Evolutionary conservation across 2,329 filamentous ascomycete genomes (phyloP).

Genomic region (Penicillium sp.): DNA sequence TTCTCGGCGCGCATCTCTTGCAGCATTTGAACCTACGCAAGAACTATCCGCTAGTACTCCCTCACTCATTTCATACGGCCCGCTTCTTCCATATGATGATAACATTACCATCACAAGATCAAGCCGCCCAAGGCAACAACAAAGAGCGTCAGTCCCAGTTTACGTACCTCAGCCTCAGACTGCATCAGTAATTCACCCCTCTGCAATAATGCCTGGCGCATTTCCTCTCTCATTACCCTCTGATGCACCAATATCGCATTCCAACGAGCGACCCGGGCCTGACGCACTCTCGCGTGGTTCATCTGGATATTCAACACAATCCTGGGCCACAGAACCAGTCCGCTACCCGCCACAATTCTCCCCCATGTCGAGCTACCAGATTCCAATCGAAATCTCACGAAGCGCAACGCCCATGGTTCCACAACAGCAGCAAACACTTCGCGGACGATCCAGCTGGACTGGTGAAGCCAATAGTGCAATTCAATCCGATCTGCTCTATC

Average conservation of each 20-base stretch:
- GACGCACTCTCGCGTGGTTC: constrained; percentile 37
- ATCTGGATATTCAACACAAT: constrained; percentile 36
- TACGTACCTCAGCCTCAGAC: constrained; percentile 3
- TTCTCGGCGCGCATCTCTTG: constrained; percentile 22
- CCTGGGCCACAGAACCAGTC: constrained; percentile 39
- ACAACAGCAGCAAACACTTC: constrained; percentile 18
- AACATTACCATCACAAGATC: constrained; percentile 34
- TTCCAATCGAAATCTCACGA: constrained; percentile 1
- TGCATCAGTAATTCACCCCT: constrained; percentile 27
- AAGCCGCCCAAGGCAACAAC: constrained; percentile 2
- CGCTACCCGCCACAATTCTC: constrained; percentile 30
- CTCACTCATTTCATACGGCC: constrained; percentile 22
- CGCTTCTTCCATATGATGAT: constrained; percentile 33
- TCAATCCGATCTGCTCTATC: constrained; percentile 22
- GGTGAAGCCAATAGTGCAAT: constrained; percentile 15
- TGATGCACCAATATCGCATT: constrained; percentile 24
- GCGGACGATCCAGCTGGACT: constrained; percentile 24
- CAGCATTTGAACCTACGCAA: constrained; percentile 13
- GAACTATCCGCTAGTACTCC: constrained; percentile 31
- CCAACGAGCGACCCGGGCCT: constrained; percentile 27
- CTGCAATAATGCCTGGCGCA: constrained; percentile 36
- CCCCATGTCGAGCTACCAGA: constrained; percentile 17
- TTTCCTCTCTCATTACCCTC: constrained; percentile 25
- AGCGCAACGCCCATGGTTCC: constrained; percentile 12
- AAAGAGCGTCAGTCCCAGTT: neutral